Percentiles rank a stretch among this genome's conserved stretches.
phyloP scores from a whole-genome alignment of 352 stramenopile genomes.

The Phytopythium mirpurense region DNA sequence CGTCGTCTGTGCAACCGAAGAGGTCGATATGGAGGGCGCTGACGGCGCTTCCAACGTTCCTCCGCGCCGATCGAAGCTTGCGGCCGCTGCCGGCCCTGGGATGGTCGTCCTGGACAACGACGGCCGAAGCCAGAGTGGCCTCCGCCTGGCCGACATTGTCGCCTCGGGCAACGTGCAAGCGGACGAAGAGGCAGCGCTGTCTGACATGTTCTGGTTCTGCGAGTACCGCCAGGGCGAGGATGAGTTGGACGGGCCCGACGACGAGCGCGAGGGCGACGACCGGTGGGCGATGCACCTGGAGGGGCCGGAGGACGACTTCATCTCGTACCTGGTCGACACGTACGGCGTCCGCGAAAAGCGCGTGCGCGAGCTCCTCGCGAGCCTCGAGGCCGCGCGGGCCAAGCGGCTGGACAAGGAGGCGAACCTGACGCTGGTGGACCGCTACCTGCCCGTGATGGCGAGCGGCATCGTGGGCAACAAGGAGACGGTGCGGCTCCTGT shows the following conservation, averaged over 20 bases:
- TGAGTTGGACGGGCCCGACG: slow-evolving; percentile 1
- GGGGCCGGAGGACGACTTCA: slow-evolving; percentile 25
- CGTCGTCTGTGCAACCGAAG: slow-evolving; percentile 12
- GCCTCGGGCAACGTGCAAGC: slow-evolving; percentile 29
- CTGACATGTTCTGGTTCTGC: slow-evolving; percentile 60
- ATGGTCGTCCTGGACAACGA: slow-evolving; percentile 32
- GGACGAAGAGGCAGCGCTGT: slow-evolving; percentile 36
- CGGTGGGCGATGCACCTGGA: slow-evolving; percentile 1
- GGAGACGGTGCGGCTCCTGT: slow-evolving; percentile 48
- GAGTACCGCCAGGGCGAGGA: slow-evolving; percentile 16
- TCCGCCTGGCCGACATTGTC: slow-evolving; percentile 12
- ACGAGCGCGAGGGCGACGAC: slow-evolving; percentile 2
- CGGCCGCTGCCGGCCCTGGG: not conserved
- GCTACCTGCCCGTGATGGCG: slow-evolving; percentile 49
- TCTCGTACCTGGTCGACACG: slow-evolving; percentile 47
- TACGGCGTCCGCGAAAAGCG: slow-evolving; percentile 50
- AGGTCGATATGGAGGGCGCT: slow-evolving; percentile 11
- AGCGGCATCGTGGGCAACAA: slow-evolving; percentile 69
- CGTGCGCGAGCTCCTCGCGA: slow-evolving; percentile 43
- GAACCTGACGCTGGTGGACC: slow-evolving; percentile 65
- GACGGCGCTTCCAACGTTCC: slow-evolving; percentile 4
- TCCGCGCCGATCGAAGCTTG: slow-evolving; percentile 7
- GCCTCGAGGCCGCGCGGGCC: slow-evolving; percentile 31
- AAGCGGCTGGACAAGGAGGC: slow-evolving; percentile 42
- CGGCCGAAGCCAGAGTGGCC: slow-evolving; percentile 11